Conservation (phyloP, 2,329 filamentous ascomycete genomes). For the Colletotrichum sp. region DNA sequence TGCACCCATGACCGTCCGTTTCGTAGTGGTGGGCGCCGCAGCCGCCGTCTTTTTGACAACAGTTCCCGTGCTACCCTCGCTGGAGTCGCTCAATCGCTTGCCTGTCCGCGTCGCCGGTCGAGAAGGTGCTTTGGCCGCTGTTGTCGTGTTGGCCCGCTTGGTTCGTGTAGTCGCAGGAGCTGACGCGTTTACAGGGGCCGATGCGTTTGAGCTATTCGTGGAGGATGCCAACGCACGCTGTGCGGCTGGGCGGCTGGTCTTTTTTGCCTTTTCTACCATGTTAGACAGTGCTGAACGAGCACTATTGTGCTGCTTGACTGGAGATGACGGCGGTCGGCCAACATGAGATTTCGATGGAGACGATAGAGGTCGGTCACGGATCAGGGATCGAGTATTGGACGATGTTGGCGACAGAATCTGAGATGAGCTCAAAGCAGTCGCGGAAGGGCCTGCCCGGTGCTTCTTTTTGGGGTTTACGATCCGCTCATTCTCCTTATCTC, state of each 20-base stretch:
- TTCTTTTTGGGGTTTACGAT: conserved; percentile 75
- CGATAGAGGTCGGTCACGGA: conserved; percentile 50
- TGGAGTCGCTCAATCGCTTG: conserved; percentile 65
- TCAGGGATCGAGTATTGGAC: conserved; percentile 75
- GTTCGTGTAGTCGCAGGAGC: conserved; percentile 37
- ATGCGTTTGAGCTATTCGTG: conserved; percentile 41
- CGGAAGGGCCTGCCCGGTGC: conserved; percentile 49
- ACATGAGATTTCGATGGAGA: conserved; percentile 65
- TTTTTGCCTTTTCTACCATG: conserved; percentile 67
- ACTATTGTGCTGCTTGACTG: conserved; percentile 58
- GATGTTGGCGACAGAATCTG: conserved; percentile 83
- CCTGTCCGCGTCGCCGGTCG: conserved; percentile 51
- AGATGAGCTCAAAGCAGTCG: conserved; percentile 45
- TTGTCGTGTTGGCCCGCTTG: conserved; percentile 37
- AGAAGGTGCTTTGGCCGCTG: conserved; percentile 35
- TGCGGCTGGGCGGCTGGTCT: conserved; percentile 52
- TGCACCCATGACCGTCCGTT: conserved; percentile 59
- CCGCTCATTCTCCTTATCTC: conserved; percentile 78
- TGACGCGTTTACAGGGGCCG: conserved; percentile 2
- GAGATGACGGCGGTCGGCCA: conserved; percentile 61
- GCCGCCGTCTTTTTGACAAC: conserved; percentile 62
- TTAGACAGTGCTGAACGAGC: conserved; percentile 51
- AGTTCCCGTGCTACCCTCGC: conserved; percentile 68
- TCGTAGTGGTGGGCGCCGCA: conserved; percentile 42
- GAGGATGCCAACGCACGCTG: conserved; percentile 53